These are phyloP conservation scores for Blastomyces gilchristii DNA, from an alignment of 2,329 filamentous ascomycete species.

Conservation along the genomic window DNA sequence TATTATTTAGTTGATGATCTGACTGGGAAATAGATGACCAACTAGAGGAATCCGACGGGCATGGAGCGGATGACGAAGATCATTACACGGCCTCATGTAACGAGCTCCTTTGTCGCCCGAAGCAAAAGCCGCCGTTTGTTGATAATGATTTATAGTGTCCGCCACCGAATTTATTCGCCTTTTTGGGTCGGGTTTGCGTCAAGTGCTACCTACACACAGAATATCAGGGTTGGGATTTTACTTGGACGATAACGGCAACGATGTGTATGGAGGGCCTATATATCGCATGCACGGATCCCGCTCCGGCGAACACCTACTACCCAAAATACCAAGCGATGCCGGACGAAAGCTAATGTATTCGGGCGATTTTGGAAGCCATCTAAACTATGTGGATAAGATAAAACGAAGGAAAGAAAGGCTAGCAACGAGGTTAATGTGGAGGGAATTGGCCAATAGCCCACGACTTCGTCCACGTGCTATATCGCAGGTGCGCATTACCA, in stretches of 20 bases:
- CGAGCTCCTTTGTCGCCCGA: neutral
- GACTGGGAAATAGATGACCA: neutral
- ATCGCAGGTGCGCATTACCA: constrained; percentile 46
- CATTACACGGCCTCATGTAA: neutral
- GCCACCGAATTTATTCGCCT: constrained; percentile 43
- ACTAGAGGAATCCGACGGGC: neutral
- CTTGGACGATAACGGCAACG: constrained; percentile 23
- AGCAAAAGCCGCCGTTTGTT: neutral
- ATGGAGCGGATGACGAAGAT: neutral
- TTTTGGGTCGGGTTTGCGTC: constrained; percentile 45
- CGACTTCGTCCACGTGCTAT: constrained; percentile 58
- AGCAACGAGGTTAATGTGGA: constrained; percentile 61
- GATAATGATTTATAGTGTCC: constrained; percentile 20
- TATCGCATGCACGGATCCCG: constrained; percentile 35
- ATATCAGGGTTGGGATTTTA: constrained; percentile 23
- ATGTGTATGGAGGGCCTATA: constrained; percentile 28
- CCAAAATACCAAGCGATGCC: constrained; percentile 71
- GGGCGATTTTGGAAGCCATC: constrained; percentile 65
- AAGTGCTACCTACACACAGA: constrained; percentile 37
- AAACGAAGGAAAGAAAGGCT: constrained; percentile 51
- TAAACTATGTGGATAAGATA: constrained; percentile 42
- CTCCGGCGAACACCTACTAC: constrained; percentile 48
- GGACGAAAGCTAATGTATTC: constrained; percentile 71
- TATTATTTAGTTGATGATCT: neutral
- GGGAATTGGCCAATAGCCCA: constrained; percentile 61